phyloP scores from a whole-genome alignment of 495 filamentous ascomycete genomes.

The Hyaloscypha hepaticicola region DNA sequence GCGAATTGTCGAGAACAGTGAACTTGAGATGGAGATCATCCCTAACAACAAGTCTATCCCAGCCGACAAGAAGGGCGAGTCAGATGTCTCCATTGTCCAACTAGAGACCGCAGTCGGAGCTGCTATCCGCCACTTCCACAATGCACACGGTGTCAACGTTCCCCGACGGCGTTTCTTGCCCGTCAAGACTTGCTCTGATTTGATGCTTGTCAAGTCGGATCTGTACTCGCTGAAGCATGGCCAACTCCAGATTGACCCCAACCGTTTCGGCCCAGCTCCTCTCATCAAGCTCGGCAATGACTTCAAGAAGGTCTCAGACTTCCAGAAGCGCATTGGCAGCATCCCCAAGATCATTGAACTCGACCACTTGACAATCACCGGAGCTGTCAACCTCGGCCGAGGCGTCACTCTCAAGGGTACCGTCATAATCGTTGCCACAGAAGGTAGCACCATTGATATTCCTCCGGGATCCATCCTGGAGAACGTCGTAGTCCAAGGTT shows the following conservation, averaged over 20 bases:
- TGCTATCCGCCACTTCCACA: slow-evolving; percentile 97
- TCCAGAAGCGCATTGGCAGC: slow-evolving; percentile 94
- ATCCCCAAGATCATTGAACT: slow-evolving; percentile 98
- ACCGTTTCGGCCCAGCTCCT: slow-evolving; percentile 95
- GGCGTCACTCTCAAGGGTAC: slow-evolving; percentile 96
- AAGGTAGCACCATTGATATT: slow-evolving; percentile 97
- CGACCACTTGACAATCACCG: slow-evolving; percentile 96
- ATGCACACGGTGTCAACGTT: slow-evolving; percentile 98
- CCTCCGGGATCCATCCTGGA: slow-evolving; percentile 94
- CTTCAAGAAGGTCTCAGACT: slow-evolving; percentile 99
- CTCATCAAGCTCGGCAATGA: slow-evolving; percentile 98
- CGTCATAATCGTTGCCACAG: slow-evolving; percentile 99
- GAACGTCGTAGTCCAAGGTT: slow-evolving; percentile 99
- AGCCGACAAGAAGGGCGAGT: slow-evolving; percentile 99
- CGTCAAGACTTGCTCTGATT: slow-evolving; percentile 99
- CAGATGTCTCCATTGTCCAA: slow-evolving; percentile 95
- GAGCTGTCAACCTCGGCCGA: slow-evolving; percentile 91
- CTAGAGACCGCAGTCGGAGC: slow-evolving; percentile 98
- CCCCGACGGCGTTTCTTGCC: slow-evolving; percentile 96
- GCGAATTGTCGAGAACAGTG: slow-evolving; percentile 97
- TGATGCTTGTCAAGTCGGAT: slow-evolving; percentile 99
- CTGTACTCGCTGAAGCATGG: slow-evolving; percentile 99
- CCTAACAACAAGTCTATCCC: slow-evolving; percentile 98
- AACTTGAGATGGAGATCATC: slow-evolving; percentile 99
- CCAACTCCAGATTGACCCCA: slow-evolving; percentile 92